A percentile compares a stretch with the other conserved stretches of the same genome.
phyloP scores from a whole-genome alignment of 1,284 basidiomycete genomes.

The Trichosporon faecale region DNA sequence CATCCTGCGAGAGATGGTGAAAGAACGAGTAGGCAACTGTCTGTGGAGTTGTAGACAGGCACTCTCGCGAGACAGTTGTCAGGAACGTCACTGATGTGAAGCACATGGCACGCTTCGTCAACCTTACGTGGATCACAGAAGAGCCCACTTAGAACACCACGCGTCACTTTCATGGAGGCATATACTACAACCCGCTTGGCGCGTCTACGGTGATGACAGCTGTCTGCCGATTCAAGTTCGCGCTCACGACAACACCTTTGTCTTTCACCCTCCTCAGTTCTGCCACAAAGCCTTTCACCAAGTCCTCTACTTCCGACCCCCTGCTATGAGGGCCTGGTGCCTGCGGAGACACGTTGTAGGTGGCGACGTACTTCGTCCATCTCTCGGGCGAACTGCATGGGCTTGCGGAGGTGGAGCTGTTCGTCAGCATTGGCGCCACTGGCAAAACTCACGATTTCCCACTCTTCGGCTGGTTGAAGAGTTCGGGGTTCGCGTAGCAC shows the following conservation, averaged over 20 bases:
- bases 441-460: not conserved
- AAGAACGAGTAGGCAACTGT: too few species aligned
- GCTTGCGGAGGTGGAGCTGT: too few species aligned
- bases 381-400: not conserved
- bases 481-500: not conserved
- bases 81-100: not conserved
- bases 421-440: not conserved
- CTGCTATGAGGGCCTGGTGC: not conserved
- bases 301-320: not conserved
- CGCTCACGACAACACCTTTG: not conserved
- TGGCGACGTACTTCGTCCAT: not conserved
- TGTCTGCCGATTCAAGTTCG: not conserved
- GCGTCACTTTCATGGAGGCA: not conserved
- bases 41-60: not conserved
- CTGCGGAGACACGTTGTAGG: not conserved
- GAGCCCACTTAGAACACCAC: too few species aligned
- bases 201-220: not conserved
- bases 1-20: not conserved
- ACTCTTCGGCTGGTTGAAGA: not conserved
- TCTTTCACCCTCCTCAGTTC: not conserved
- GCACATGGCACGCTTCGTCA: not conserved
- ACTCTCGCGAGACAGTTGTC: too few species aligned
- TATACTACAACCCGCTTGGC: not conserved
- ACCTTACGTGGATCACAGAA: not conserved
- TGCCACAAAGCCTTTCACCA: not conserved